Evolutionary conservation across 2,329 filamentous ascomycete species (phyloP).

Genomic region (Dendryphion nanum): DNA sequence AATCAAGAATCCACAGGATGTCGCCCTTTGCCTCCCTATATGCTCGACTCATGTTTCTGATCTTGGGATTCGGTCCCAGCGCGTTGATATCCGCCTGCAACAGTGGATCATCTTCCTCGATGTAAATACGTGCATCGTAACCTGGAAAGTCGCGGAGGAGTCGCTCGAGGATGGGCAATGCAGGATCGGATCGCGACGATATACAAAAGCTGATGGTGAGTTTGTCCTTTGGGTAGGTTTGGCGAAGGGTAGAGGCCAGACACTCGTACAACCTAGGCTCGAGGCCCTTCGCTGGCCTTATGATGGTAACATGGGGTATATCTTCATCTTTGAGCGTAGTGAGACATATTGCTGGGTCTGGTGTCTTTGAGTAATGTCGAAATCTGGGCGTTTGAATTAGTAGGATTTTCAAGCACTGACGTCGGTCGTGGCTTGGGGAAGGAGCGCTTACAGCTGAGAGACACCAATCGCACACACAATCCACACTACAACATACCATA

Average conservation of each 20-base stretch:
- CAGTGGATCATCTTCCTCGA: constrained; percentile 78
- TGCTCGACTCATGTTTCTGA: constrained; percentile 90
- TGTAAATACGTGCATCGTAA: constrained; percentile 68
- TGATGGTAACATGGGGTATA: constrained; percentile 81
- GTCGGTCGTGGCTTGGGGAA: not conserved
- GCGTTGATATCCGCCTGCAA: constrained; percentile 55
- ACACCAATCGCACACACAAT: constrained; percentile 59
- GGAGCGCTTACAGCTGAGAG: constrained; percentile 54
- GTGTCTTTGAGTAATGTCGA: constrained; percentile 52
- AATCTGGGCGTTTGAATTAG: constrained; percentile 46
- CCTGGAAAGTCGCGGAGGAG: constrained; percentile 71
- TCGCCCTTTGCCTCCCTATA: constrained; percentile 85
- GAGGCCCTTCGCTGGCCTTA: constrained; percentile 89
- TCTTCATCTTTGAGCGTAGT: constrained; percentile 39
- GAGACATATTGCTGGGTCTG: constrained; percentile 43
- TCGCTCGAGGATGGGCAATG: constrained; percentile 69
- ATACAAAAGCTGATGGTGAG: constrained; percentile 83
- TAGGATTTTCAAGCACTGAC: constrained; percentile 5
- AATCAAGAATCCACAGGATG: constrained; percentile 92
- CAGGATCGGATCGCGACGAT: constrained; percentile 70
- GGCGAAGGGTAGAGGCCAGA: constrained; percentile 78
- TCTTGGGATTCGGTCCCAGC: constrained; percentile 96
- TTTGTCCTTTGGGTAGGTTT: constrained; percentile 74
- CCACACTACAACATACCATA: constrained; percentile 58
- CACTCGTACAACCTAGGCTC: constrained; percentile 92